Conservation (phyloP, 2,329 filamentous ascomycete species). For the Apiospora malaysiana region DNA sequence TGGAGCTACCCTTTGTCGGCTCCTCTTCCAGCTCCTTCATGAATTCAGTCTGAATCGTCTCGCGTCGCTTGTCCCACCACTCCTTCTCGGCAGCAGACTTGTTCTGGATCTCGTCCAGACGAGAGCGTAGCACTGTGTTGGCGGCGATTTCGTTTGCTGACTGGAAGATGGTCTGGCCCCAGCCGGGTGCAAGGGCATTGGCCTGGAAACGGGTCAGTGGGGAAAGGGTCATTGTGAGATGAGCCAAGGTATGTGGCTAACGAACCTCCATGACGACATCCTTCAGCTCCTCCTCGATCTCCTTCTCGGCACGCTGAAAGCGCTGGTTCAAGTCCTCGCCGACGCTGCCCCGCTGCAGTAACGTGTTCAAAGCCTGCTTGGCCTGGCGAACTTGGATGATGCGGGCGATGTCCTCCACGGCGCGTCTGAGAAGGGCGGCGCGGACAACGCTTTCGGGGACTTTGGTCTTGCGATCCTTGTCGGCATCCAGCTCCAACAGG, state of each 20-base stretch:
- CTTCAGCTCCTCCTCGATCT: slow-evolving; percentile 94
- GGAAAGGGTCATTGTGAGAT: background rate
- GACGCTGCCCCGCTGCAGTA: slow-evolving; percentile 89
- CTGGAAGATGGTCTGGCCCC: slow-evolving; percentile 97
- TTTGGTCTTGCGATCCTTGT: slow-evolving; percentile 69
- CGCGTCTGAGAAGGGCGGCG: slow-evolving; percentile 85
- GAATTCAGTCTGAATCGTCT: slow-evolving; percentile 75
- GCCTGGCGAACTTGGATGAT: slow-evolving; percentile 87
- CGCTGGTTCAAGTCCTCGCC: slow-evolving; percentile 96
- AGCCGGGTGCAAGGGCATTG: slow-evolving; percentile 85
- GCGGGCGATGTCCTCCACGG: slow-evolving; percentile 90
- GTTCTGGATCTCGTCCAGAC: slow-evolving; percentile 76
- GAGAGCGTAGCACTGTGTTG: slow-evolving; percentile 77
- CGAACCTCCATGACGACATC: slow-evolving; percentile 91
- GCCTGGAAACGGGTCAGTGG: slow-evolving; percentile 61
- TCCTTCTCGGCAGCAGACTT: slow-evolving; percentile 77
- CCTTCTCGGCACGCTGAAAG: slow-evolving; percentile 90
- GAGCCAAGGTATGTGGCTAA: background rate
- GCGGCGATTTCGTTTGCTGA: slow-evolving; percentile 94
- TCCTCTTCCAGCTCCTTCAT: slow-evolving; percentile 83
- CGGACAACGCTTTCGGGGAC: slow-evolving; percentile 86
- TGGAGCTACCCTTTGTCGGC: slow-evolving; percentile 47
- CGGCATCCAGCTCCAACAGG: slow-evolving; percentile 78
- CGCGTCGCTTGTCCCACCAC: slow-evolving; percentile 90
- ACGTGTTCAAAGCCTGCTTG: slow-evolving; percentile 83